Conservation (phyloP, 257 asterid genomes). For the Nicotiana benthamiana region DNA sequence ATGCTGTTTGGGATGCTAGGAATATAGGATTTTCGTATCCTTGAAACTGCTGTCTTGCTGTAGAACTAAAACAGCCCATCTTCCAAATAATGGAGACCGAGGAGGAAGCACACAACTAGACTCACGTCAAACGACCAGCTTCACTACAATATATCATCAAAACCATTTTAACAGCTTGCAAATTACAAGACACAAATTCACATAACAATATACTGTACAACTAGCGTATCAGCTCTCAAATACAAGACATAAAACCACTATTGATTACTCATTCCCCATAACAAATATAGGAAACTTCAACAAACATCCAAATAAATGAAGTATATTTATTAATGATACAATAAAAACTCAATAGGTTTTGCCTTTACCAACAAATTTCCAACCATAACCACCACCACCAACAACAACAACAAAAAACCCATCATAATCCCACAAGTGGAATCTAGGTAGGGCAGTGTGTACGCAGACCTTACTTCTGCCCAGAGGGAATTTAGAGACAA, state of each 20-base stretch:
- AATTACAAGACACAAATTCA: conserved; percentile 3
- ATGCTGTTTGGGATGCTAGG: conserved; percentile 92
- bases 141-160: conserved; percentile 52
- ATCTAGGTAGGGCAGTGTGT: too few species aligned
- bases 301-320: too few species aligned
- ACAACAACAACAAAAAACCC: too few species aligned
- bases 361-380: too few species aligned
- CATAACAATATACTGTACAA: not conserved
- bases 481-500: too few species aligned
- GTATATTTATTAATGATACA: too few species aligned
- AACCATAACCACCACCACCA: too few species aligned
- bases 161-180: conserved; percentile 61
- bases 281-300: not conserved
- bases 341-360: too few species aligned
- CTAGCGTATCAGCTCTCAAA: not conserved
- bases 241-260: not conserved
- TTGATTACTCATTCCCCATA: not conserved
- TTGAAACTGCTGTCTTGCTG: conserved; percentile 57
- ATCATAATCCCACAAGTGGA: too few species aligned
- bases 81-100: conserved; percentile 15
- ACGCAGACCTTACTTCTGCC: too few species aligned
- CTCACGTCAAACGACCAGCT: conserved; percentile 29
- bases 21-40: conserved; percentile 78
- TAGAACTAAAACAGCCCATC: conserved; percentile 95
- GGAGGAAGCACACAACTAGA: conserved; percentile 35